Conservation (phyloP, 495 filamentous ascomycete species). For the Lophium mytilinum region DNA sequence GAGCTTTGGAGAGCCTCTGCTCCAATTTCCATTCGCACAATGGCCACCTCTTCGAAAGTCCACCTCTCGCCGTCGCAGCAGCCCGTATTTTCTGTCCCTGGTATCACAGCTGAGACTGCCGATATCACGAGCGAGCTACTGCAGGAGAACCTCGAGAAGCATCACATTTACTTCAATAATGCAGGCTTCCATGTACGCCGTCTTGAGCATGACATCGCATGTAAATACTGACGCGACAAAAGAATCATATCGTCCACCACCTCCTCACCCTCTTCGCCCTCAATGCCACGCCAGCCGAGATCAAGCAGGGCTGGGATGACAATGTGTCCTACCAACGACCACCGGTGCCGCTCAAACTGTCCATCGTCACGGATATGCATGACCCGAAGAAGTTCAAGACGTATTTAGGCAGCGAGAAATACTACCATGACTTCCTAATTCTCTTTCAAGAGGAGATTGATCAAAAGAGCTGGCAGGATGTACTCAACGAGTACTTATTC, state of each 20-base stretch:
- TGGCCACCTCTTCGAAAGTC: too few species aligned
- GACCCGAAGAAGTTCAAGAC: not conserved
- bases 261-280: slow-evolving; percentile 3
- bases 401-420: slow-evolving; percentile 1
- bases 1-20: too few species aligned
- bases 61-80: too few species aligned
- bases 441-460: slow-evolving; percentile 6
- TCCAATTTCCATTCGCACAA: too few species aligned
- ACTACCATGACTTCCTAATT: not conserved
- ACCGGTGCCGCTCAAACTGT: not conserved
- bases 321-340: slow-evolving; percentile 2
- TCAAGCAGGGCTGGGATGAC: not conserved
- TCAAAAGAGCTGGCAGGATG: slow-evolving; percentile 1
- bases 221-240: not conserved
- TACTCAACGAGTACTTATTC: slow-evolving; percentile 3
- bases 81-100: too few species aligned
- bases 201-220: not conserved
- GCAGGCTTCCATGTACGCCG: not conserved
- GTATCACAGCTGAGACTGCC: not conserved
- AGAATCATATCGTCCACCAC: slow-evolving; percentile 8
- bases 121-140: not conserved
- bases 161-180: not conserved
- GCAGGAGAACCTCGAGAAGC: not conserved
- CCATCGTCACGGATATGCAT: not conserved
- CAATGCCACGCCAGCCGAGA: not conserved